A percentile compares a stretch with the other conserved stretches of the same genome.
Conservation (phyloP, 805 yeast genomes). For the Metschnikowia koreensis region DNA sequence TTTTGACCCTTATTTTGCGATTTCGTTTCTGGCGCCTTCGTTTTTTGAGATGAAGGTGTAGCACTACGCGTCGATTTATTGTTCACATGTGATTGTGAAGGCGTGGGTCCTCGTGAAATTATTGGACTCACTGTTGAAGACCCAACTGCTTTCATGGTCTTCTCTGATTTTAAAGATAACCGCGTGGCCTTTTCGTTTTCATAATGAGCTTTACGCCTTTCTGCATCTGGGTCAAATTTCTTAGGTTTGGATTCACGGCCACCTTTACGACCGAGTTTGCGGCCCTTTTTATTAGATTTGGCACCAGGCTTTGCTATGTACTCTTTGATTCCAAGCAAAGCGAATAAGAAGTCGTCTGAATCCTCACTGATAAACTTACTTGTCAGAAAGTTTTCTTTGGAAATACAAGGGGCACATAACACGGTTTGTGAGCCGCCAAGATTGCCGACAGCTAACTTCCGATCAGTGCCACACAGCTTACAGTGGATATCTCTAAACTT, state of each 20-base stretch:
- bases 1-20: background rate
- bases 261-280: conserved; percentile 30
- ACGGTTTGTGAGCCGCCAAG: conserved; percentile 25
- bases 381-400: conserved; percentile 11
- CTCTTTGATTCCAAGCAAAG: conserved; percentile 49
- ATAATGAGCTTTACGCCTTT: conserved; percentile 39
- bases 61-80: background rate
- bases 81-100: conserved; percentile 6
- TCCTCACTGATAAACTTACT: conserved; percentile 41
- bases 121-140: conserved; percentile 19
- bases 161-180: conserved; percentile 34
- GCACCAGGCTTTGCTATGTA: conserved; percentile 22
- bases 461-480: conserved; percentile 41
- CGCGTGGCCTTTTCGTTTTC: conserved; percentile 31
- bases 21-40: background rate
- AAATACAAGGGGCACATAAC: conserved; percentile 45
- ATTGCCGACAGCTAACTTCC: conserved; percentile 36
- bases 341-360: conserved; percentile 47
- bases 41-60: background rate
- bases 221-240: conserved; percentile 29
- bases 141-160: conserved; percentile 40
- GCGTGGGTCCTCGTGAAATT: conserved; percentile 13
- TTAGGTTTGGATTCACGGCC: conserved; percentile 21
- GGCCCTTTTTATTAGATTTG: conserved; percentile 30
- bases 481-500: conserved; percentile 53